Conservation (phyloP, 306 rosid species). For the Vigna nakashimae region DNA sequence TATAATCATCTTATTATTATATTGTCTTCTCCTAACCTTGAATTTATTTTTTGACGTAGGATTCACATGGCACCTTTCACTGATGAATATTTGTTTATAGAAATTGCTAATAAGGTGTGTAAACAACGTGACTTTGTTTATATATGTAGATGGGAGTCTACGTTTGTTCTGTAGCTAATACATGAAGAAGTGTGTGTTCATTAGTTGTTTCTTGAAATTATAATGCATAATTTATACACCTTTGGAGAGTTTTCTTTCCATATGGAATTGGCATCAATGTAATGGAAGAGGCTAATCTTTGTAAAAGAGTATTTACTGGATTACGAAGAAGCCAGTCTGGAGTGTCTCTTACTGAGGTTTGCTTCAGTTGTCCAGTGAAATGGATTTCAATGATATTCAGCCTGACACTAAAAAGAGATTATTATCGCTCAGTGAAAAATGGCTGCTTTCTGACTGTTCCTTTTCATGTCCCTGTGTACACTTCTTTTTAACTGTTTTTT, state of each 20-base stretch:
- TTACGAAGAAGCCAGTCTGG: not conserved
- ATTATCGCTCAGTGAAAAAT: not conserved
- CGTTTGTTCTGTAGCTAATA: not conserved
- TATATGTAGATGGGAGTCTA: not conserved
- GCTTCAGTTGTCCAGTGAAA: conserved; percentile 24
- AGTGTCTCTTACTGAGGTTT: conserved; percentile 22
- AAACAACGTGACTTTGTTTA: not conserved
- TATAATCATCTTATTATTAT: conserved; percentile 32
- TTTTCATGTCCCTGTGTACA: not conserved
- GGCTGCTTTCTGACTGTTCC: conserved; percentile 4
- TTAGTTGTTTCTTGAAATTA: conserved; percentile 81
- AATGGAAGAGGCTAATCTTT: conserved; percentile 21
- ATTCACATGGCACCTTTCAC: conserved; percentile 99
- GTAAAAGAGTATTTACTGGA: conserved; percentile 1
- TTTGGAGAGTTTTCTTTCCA: conserved; percentile 31
- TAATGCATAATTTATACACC: conserved; percentile 48
- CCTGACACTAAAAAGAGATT: not conserved
- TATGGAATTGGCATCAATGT: conserved; percentile 28
- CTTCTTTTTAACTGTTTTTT: conserved; percentile 5
- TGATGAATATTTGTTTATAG: conserved; percentile 93
- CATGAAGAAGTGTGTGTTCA: conserved; percentile 15
- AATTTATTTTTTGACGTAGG: conserved; percentile 67
- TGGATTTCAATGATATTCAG: conserved; percentile 34
- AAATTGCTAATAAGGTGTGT: conserved; percentile 94
- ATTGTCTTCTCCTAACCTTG: conserved; percentile 49